Evolutionary conservation across 768 basidiomycete genomes (phyloP).

Genomic region (Psilocybe sp.): DNA sequence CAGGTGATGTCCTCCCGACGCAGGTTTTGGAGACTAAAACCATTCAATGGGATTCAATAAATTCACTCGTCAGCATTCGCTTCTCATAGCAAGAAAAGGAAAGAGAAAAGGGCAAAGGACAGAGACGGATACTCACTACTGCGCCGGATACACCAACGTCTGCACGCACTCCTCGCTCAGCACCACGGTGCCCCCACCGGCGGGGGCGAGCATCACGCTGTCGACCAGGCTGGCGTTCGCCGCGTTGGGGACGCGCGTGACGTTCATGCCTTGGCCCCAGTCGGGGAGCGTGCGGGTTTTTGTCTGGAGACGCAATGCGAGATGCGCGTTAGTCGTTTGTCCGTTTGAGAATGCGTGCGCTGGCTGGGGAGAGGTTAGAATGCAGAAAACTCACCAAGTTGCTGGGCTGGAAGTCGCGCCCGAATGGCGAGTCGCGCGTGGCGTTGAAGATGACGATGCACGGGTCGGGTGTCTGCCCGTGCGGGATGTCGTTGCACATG

Average conservation of each 20-base stretch:
- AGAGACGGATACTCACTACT: slow-evolving; percentile 48
- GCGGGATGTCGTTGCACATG: slow-evolving; percentile 46
- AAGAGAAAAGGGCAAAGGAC: too few species aligned
- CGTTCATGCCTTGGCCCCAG: slow-evolving; percentile 14
- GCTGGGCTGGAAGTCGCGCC: not conserved
- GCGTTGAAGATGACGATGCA: slow-evolving; percentile 36
- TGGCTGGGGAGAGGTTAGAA: too few species aligned
- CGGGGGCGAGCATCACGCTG: slow-evolving; percentile 25
- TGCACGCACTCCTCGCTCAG: slow-evolving; percentile 41
- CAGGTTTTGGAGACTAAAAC: slow-evolving; percentile 37
- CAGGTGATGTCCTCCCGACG: slow-evolving; percentile 46
- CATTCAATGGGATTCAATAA: too few species aligned
- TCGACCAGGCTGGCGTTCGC: slow-evolving; percentile 8
- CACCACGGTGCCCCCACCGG: slow-evolving; percentile 10
- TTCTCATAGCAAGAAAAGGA: slow-evolving; percentile 27
- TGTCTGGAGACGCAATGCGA: not conserved
- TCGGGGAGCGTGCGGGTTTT: slow-evolving; percentile 4
- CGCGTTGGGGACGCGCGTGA: slow-evolving; percentile 8
- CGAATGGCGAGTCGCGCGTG: slow-evolving; percentile 3
- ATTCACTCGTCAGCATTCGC: not conserved
- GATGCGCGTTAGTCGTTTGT: too few species aligned
- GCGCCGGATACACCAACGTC: slow-evolving; percentile 39
- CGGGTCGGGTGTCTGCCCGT: slow-evolving; percentile 25
- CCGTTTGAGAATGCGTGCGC: too few species aligned
- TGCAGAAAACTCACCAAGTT: too few species aligned